phyloP scores from a whole-genome alignment of 2,329 filamentous ascomycete genomes.

The Arthrobotrys entomopaga region DNA sequence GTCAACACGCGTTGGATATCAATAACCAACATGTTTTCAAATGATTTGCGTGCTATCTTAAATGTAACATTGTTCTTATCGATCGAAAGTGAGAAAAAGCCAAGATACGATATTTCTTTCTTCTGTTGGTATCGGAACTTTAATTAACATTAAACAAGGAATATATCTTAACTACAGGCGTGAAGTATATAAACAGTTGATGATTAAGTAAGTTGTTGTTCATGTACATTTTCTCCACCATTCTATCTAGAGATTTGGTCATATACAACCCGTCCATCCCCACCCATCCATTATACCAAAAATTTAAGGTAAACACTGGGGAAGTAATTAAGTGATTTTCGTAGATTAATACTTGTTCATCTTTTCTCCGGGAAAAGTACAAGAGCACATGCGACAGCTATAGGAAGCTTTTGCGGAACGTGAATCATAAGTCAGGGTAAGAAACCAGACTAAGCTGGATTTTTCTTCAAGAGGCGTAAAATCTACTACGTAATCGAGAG shows the following conservation, averaged over 20 bases:
- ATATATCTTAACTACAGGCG: neutral
- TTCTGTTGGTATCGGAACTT: neutral
- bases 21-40: too few relatives aligned
- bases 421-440: conserved; percentile 1
- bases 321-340: too few relatives aligned
- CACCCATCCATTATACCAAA: too few relatives aligned
- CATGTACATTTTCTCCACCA: too few relatives aligned
- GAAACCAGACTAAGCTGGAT: neutral
- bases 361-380: conserved; percentile 32
- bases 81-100: neutral
- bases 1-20: too few relatives aligned
- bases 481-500: conserved; percentile 30
- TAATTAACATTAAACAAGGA: conserved; percentile 4
- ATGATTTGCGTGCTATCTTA: too few relatives aligned
- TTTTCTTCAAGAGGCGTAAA: conserved; percentile 28
- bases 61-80: too few relatives aligned
- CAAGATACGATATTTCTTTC: neutral
- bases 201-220: too few relatives aligned
- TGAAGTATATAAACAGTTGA: too few relatives aligned
- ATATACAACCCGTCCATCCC: too few relatives aligned
- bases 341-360: neutral
- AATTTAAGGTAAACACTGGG: too few relatives aligned
- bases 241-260: too few relatives aligned
- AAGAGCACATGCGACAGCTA: neutral
- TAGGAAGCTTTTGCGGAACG: neutral